Evolutionary conservation across 345 rosid species (phyloP).

Genomic region (Eucalyptus camaldulensis): DNA sequence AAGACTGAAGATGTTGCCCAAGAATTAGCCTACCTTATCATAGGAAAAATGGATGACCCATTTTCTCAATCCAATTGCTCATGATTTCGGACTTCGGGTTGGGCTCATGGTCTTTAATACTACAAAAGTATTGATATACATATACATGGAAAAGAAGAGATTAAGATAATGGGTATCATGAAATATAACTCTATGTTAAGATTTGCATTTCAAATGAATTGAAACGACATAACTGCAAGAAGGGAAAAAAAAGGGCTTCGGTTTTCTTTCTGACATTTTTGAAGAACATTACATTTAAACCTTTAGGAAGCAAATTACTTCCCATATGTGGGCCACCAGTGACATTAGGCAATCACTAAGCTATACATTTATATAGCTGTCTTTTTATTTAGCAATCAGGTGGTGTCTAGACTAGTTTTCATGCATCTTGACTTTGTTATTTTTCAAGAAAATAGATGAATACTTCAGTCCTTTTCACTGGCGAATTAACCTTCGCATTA

Average conservation of each 20-base stretch:
- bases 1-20: not conserved
- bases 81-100: not conserved
- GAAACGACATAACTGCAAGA: not conserved
- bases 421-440: not conserved
- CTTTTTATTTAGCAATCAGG: not conserved
- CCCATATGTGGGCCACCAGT: not conserved
- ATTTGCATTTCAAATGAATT: not conserved
- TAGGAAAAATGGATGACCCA: not conserved
- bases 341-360: not conserved
- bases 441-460: not conserved
- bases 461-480: not conserved
- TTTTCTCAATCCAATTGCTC: not conserved
- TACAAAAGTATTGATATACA: not conserved
- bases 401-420: not conserved
- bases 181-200: not conserved
- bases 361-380: not conserved
- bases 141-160: not conserved
- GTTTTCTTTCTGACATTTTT: not conserved
- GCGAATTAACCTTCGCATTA: not conserved
- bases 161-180: not conserved
- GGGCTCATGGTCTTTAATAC: not conserved
- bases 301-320: not conserved
- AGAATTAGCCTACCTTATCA: not conserved
- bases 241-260: not conserved
- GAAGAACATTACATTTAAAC: not conserved